Conservation (phyloP, 805 yeast species). For the Tetrapisispora iriomotensis region DNA sequence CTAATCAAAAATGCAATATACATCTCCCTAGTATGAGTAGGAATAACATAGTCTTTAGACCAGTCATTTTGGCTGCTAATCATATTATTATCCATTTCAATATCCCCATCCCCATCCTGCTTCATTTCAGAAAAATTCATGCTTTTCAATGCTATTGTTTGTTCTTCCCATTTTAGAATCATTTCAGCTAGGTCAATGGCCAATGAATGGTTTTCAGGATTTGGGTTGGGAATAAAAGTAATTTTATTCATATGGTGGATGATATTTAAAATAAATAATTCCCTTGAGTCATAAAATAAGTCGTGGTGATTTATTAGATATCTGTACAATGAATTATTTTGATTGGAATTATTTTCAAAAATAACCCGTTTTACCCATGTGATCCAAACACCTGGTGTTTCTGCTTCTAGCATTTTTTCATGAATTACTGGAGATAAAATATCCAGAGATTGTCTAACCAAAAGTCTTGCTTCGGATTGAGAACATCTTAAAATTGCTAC, state of each 20-base stretch:
- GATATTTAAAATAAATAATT: constrained; percentile 78
- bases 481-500: constrained; percentile 80
- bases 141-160: constrained; percentile 24
- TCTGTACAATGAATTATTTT: constrained; percentile 79
- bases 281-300: constrained; percentile 75
- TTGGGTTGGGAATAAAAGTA: constrained; percentile 66
- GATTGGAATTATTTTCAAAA: constrained; percentile 80
- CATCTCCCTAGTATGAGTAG: constrained; percentile 76
- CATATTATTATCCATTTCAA: constrained; percentile 20
- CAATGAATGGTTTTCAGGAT: constrained; percentile 68
- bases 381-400: constrained; percentile 56
- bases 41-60: constrained; percentile 23
- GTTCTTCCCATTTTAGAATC: constrained; percentile 75
- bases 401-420: constrained; percentile 46
- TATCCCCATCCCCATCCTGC: constrained; percentile 20
- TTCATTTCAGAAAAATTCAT: constrained; percentile 1
- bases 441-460: constrained; percentile 83
- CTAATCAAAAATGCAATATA: constrained; percentile 82
- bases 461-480: constrained; percentile 70
- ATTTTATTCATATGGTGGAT: constrained; percentile 89
- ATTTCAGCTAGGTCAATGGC: constrained; percentile 87
- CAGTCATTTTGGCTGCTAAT: constrained; percentile 1
- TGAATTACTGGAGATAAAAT: constrained; percentile 81
- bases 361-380: constrained; percentile 91
- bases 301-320: constrained; percentile 81